Evolutionary conservation across 805 yeast species (phyloP).

Genomic region (Candida palmyrensis): DNA sequence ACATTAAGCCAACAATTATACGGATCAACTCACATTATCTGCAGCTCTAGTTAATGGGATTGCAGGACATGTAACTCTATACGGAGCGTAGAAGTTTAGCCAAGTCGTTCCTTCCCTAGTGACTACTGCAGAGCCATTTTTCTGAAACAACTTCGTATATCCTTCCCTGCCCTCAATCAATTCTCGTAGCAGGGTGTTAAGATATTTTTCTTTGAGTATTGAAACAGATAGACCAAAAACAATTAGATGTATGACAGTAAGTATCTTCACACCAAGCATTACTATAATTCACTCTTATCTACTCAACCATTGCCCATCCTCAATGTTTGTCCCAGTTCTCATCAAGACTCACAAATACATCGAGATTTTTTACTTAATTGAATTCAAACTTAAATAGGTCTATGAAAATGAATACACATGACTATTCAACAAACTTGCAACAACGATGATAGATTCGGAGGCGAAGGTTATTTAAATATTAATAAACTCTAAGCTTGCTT

Average conservation of each 20-base stretch:
- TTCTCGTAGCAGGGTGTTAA: constrained; percentile 3
- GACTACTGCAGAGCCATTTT: background rate
- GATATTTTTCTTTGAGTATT: no score
- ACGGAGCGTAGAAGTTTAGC: constrained; percentile 22
- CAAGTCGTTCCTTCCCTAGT: constrained; percentile 3
- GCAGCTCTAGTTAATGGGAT: constrained; percentile 11
- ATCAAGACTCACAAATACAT: no score
- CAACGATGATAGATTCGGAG: constrained; percentile 9
- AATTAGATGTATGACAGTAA: no score
- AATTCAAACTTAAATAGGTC: constrained; percentile 4
- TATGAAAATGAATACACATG: constrained; percentile 26
- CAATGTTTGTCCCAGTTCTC: no score
- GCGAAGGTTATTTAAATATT: constrained; percentile 2
- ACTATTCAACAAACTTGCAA: constrained; percentile 7
- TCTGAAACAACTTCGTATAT: background rate
- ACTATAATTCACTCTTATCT: no score
- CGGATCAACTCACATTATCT: constrained; percentile 1
- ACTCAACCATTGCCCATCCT: no score
- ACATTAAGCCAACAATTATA: background rate
- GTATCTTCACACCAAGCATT: no score
- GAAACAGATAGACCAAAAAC: no score
- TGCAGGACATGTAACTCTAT: constrained; percentile 19
- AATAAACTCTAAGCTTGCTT: constrained; percentile 13
- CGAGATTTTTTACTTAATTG: background rate
- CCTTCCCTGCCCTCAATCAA: constrained; percentile 2